These are phyloP conservation scores for Candida michaelii DNA, from an alignment of 805 yeast species.

Conservation along the genomic window DNA sequence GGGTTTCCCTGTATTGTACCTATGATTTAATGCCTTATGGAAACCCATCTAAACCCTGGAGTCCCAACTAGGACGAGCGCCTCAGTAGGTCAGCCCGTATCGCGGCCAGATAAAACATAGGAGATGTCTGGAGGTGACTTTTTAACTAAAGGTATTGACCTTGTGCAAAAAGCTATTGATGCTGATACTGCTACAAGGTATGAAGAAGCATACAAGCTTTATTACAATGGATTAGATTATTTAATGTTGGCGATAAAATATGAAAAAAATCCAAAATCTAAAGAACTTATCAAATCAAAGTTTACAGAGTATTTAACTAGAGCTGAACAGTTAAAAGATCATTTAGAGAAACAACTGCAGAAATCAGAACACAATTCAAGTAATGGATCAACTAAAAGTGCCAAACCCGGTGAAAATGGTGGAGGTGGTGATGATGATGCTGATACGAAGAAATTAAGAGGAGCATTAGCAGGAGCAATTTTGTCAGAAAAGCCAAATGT, in stretches of 20 bases:
- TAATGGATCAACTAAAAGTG: slow-evolving; percentile 58
- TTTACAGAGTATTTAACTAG: slow-evolving; percentile 88
- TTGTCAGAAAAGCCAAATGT: slow-evolving; percentile 90
- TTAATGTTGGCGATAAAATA: slow-evolving; percentile 91
- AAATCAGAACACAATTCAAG: slow-evolving; percentile 56
- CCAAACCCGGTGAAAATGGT: slow-evolving; percentile 44
- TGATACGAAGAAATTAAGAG: slow-evolving; percentile 85
- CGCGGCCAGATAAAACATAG: too few relatives aligned
- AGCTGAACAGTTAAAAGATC: slow-evolving; percentile 92
- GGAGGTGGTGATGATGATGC: slow-evolving; percentile 64
- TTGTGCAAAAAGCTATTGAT: slow-evolving; percentile 92
- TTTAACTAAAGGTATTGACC: slow-evolving; percentile 89
- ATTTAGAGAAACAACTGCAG: slow-evolving; percentile 63
- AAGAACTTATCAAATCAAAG: slow-evolving; percentile 83
- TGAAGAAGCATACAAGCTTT: slow-evolving; percentile 91
- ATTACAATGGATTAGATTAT: slow-evolving; percentile 91
- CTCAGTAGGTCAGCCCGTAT: too few relatives aligned
- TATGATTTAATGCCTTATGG: too few relatives aligned
- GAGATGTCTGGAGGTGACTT: slow-evolving; percentile 55
- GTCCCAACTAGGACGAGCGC: too few relatives aligned
- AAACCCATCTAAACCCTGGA: too few relatives aligned
- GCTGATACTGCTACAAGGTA: slow-evolving; percentile 87
- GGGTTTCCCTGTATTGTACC: too few relatives aligned
- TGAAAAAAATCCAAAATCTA: slow-evolving; percentile 87
- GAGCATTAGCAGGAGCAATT: slow-evolving; percentile 90